These are phyloP conservation scores for Sclerotinia spermophila DNA, from an alignment of 2,329 filamentous ascomycete species.

Conservation along the genomic window DNA sequence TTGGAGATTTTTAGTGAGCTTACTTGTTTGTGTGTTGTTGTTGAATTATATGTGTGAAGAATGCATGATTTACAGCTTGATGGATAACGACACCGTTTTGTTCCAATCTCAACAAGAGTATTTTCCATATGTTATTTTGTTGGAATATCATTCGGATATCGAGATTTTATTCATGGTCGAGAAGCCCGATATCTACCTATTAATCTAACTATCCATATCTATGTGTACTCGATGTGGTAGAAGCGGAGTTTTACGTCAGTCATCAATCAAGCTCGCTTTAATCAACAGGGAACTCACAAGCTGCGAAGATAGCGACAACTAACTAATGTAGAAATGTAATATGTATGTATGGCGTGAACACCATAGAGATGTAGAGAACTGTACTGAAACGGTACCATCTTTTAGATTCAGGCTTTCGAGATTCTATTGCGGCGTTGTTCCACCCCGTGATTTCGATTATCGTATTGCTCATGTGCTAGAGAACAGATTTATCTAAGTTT, in stretches of 20 bases:
- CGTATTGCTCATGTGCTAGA: background rate
- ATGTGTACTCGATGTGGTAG: too few species aligned
- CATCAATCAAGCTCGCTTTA: background rate
- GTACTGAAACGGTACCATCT: background rate
- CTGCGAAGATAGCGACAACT: background rate
- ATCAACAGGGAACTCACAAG: background rate
- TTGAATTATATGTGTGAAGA: background rate
- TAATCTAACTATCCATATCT: too few species aligned
- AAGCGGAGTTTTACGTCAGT: too few species aligned
- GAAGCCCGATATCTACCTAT: too few species aligned
- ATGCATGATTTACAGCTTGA: too few species aligned
- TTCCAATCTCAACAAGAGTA: background rate
- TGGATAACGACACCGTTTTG: background rate
- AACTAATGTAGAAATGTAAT: fast-evolving
- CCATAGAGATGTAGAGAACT: background rate
- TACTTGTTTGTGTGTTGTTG: background rate
- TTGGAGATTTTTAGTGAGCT: background rate
- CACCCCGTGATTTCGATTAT: background rate
- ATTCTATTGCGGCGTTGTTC: background rate
- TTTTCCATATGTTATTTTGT: background rate
- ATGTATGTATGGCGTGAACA: background rate
- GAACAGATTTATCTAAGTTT: background rate
- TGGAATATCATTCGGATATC: background rate
- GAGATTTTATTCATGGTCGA: background rate
- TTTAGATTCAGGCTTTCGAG: background rate